phyloP scores from a whole-genome alignment of 345 rosid species.

The Citropsis articulata region DNA sequence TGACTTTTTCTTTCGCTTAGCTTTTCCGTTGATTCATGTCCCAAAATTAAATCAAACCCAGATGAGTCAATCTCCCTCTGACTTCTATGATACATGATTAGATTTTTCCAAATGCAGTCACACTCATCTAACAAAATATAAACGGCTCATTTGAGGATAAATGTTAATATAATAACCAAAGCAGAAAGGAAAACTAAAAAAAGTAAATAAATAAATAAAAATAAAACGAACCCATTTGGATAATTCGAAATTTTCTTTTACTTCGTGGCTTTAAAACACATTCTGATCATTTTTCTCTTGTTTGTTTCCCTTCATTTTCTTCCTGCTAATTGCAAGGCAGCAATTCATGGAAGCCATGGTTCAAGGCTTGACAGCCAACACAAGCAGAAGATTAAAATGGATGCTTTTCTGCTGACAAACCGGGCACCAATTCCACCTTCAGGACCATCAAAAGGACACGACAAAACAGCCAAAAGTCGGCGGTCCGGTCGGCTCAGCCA shows the following conservation, averaged over 20 bases:
- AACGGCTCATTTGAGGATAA: background rate
- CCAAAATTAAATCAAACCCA: background rate
- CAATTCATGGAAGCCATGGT: background rate
- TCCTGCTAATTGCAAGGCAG: background rate
- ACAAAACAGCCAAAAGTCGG: background rate
- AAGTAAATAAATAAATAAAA: background rate
- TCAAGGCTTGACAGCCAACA: background rate
- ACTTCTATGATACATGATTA: background rate
- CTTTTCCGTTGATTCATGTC: background rate
- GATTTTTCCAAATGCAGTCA: too few relatives aligned
- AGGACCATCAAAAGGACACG: slow-evolving; percentile 34
- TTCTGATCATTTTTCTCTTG: slow-evolving; percentile 11
- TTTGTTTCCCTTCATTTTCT: slow-evolving; percentile 14
- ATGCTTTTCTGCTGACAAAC: slow-evolving; percentile 13
- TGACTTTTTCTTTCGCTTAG: background rate
- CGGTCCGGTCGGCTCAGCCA: background rate
- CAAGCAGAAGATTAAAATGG: background rate
- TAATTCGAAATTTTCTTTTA: background rate
- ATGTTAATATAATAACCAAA: background rate
- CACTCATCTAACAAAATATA: too few relatives aligned
- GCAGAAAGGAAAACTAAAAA: background rate
- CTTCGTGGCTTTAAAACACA: slow-evolving; percentile 16
- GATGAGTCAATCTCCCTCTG: background rate
- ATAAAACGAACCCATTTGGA: background rate
- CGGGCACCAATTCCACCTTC: slow-evolving; percentile 32